Base-by-base conservation (phyloP, 345 rosid species). In the Corchorus capsularis region DNA sequence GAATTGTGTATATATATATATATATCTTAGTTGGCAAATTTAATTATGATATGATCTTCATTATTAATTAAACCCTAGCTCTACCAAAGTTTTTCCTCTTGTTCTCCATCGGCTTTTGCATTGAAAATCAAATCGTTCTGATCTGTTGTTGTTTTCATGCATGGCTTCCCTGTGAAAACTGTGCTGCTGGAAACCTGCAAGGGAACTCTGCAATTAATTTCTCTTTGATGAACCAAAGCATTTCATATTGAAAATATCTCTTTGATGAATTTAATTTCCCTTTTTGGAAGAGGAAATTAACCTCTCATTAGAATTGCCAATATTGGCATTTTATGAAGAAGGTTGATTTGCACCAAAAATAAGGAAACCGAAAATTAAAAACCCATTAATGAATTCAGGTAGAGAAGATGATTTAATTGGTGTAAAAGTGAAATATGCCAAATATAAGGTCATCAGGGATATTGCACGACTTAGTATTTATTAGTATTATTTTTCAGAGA, bases 261-360 rank as follows among this genome's bases (percentile, higher is more conserved):
- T 14, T 5, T 52, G n/a, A 54, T n/a, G 3, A 8, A 6, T 6
- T 9, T n/a, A n/a, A n/a, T n/a, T 56, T 9, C 61, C 61, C 0
- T 34, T 16, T 62, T 35, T 14, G 41, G 45, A 61, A 34, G 8
- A 61, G 19, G 41, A 34, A n/a, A n/a, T n/a, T n/a, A n/a, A n/a
- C n/a, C n/a, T n/a, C n/a, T n/a, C n/a, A n/a, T 37, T 63, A 45
- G 67, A 19, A 63, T 8, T 63, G 46, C 67, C 67, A 62, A 35
- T 0, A 8, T 6, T 27, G 34, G 32, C 20, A n/a, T 56, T 16
- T 20, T 56, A 56, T 56, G 27, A 55, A 5, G 4, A 19, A 54
- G 9, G 6, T 39, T 39, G 43, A 6, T 39, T 6, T 39, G 10
- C 11, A 7, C 47, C 2, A 3, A 0, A 7, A 55, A 9, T n/a